A percentile compares a stretch with the other conserved stretches of the same genome.
Evolutionary conservation across 129 eudicot genomes (phyloP).

Genomic region (Flaveria bidentis): DNA sequence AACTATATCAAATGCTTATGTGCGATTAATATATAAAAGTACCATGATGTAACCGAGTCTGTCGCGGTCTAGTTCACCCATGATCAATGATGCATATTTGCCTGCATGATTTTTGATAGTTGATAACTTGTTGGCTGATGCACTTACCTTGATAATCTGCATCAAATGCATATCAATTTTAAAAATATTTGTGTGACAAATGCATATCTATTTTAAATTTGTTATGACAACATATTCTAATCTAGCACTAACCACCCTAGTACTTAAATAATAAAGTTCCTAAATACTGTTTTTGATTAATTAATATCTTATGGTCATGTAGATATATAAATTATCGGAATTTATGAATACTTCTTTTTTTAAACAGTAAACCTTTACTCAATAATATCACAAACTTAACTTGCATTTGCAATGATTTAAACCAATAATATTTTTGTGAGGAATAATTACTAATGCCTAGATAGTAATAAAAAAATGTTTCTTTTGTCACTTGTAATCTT

Average conservation of each 20-base stretch:
- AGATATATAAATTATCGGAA: not conserved
- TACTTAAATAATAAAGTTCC: not conserved
- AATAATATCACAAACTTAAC: no score
- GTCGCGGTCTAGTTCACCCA: slow-evolving; percentile 72
- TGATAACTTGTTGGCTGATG: slow-evolving; percentile 74
- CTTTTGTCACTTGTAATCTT: no score
- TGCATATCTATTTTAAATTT: not conserved
- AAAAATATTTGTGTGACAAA: not conserved
- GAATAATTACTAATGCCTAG: no score
- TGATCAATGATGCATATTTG: slow-evolving; percentile 72
- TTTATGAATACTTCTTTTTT: not conserved
- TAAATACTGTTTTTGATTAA: not conserved
- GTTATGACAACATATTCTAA: slow-evolving; percentile 20
- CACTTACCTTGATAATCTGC: slow-evolving; percentile 68
- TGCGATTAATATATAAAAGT: not conserved
- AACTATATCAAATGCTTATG: slow-evolving; percentile 4
- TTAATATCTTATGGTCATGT: not conserved
- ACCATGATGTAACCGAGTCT: slow-evolving; percentile 60
- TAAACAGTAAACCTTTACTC: no score
- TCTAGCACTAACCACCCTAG: slow-evolving; percentile 5
- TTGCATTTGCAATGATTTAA: no score
- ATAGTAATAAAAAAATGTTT: no score
- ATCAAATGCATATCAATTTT: slow-evolving; percentile 10
- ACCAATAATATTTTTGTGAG: no score
- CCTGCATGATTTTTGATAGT: slow-evolving; percentile 61